phyloP scores from a whole-genome alignment of 148 eudicot genomes.

The Dianthus caryophyllus region DNA sequence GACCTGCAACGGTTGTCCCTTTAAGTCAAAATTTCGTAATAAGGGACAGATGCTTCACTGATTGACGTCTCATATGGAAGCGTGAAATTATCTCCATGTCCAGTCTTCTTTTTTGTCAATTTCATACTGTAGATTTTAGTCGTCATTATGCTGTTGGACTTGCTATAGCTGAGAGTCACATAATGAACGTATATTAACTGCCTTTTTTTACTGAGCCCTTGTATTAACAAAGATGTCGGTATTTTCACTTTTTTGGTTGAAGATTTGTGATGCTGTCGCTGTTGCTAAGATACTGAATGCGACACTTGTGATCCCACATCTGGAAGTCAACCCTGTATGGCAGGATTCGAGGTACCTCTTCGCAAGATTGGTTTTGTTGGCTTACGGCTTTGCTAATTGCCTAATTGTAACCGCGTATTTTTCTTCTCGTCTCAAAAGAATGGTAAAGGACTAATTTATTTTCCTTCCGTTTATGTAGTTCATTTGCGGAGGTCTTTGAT shows the following conservation, averaged over 20 bases:
- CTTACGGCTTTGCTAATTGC: no score
- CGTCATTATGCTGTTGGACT: no score
- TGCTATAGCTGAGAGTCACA: no score
- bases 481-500: conserved; percentile 78
- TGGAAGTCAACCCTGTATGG: conserved; percentile 93
- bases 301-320: conserved; percentile 74
- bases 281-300: conserved; percentile 84
- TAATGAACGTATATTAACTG: no score
- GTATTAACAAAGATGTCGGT: conserved; percentile 1
- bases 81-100: no score
- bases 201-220: neutral
- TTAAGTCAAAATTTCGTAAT: no score
- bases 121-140: neutral
- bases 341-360: conserved; percentile 68
- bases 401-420: neutral
- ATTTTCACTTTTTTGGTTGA: conserved; percentile 5
- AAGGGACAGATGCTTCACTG: no score
- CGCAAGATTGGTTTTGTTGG: no score
- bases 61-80: no score
- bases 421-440: no score
- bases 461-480: conserved; percentile 33
- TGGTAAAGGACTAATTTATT: conserved; percentile 4
- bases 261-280: conserved; percentile 96
- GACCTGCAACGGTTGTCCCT: no score
- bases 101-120: no score